A percentile compares a stretch with the other conserved stretches of the same genome.
Conservation (phyloP, 1,284 basidiomycete genomes). For the Fomitopsis pinicola region DNA sequence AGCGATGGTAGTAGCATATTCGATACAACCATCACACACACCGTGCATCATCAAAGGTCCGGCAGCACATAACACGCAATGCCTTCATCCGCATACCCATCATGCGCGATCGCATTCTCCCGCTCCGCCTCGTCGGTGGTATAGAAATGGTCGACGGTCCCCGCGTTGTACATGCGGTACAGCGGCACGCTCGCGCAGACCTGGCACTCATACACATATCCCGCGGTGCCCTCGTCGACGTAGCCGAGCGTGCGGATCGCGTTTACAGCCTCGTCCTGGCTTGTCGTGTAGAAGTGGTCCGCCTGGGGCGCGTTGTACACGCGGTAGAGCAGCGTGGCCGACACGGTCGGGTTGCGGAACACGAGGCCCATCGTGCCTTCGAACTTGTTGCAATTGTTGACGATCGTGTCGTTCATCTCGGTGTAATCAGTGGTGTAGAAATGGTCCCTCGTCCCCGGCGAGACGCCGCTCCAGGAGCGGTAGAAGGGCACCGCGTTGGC, state of each 20-base stretch:
- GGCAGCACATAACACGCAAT: background rate
- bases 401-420: conserved; percentile 2
- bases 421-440: conserved; percentile 5
- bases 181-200: background rate
- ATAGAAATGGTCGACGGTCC: conserved; percentile 2
- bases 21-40: too few relatives aligned
- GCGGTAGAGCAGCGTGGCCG: conserved; percentile 1
- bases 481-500: conserved; percentile 3
- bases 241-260: background rate
- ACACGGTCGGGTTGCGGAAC: background rate
- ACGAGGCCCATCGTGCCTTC: conserved; percentile 1
- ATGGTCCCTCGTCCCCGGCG: background rate
- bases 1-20: too few relatives aligned
- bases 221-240: conserved; percentile 1
- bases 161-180: background rate
- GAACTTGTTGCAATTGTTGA: background rate
- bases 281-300: conserved; percentile 6
- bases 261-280: background rate
- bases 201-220: background rate
- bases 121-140: background rate
- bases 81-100: too few relatives aligned
- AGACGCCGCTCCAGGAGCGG: background rate
- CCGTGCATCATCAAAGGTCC: background rate
- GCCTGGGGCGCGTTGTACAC: background rate
- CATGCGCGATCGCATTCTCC: background rate